Percentiles rank a stretch among this genome's conserved stretches.
These are phyloP conservation scores for Zanthoxylum bungeanum DNA, from an alignment of 345 rosid genomes.

Conservation along the genomic window DNA sequence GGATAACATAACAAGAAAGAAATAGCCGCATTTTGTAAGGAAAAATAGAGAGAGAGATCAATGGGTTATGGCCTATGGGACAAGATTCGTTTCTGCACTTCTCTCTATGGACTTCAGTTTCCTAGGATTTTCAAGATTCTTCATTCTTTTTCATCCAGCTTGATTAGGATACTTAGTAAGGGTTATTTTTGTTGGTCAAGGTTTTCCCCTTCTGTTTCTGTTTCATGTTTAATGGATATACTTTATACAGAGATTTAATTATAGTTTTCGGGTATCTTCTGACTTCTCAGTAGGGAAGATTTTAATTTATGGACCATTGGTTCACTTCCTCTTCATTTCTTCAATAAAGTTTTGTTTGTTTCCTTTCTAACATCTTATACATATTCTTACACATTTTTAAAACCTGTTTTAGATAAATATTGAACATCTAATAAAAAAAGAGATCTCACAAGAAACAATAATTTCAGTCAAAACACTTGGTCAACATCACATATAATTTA, in stretches of 20 bases:
- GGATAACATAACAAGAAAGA: neutral
- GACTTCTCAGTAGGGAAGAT: neutral
- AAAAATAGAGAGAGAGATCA: neutral
- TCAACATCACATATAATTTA: neutral
- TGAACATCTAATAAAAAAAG: neutral
- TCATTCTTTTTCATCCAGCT: neutral
- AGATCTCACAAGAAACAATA: neutral
- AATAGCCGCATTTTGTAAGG: neutral
- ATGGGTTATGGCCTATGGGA: neutral
- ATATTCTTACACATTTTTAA: neutral
- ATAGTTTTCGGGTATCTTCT: neutral
- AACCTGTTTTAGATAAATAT: neutral
- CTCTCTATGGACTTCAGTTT: neutral
- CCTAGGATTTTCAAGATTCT: neutral
- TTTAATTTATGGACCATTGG: neutral
- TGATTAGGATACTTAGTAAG: neutral
- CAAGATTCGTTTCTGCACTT: neutral
- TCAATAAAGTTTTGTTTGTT: neutral
- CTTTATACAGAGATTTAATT: neutral
- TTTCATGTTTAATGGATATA: neutral
- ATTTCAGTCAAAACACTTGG: neutral
- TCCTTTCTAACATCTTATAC: neutral
- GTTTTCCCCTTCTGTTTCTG: neutral
- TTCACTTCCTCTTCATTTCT: neutral
- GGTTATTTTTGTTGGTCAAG: no score